These are phyloP conservation scores for Podospora pseudopauciseta DNA, from an alignment of 495 filamentous ascomycete genomes.

Conservation along the genomic window DNA sequence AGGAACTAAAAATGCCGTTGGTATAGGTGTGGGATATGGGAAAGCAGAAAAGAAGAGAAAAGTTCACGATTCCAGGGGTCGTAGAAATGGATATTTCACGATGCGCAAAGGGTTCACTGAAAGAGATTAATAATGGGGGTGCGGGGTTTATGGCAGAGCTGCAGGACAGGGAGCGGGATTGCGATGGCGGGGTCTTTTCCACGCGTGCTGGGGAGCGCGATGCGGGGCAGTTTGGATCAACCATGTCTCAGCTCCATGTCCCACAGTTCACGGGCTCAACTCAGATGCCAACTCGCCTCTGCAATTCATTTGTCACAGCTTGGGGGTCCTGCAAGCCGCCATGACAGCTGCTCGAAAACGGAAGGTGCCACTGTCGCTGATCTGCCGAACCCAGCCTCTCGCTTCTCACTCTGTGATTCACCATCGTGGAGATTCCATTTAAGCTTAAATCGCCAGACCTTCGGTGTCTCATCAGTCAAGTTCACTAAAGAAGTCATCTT, in stretches of 20 bases:
- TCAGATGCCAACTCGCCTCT: background rate
- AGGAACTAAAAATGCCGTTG: background rate
- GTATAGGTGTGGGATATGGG: too few relatives aligned
- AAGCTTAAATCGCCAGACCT: background rate
- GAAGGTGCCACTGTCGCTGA: background rate
- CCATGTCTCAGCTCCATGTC: background rate
- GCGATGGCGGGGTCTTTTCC: background rate
- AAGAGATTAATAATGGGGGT: background rate
- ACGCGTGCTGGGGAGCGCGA: background rate
- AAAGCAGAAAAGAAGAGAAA: too few relatives aligned
- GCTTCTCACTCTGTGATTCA: background rate
- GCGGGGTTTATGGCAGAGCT: background rate
- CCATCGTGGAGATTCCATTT: background rate
- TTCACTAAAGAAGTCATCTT: background rate
- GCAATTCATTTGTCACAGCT: conserved; percentile 2
- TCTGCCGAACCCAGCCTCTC: background rate
- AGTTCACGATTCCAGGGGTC: background rate
- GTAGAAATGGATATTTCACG: background rate
- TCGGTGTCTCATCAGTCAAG: background rate
- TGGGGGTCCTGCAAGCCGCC: background rate
- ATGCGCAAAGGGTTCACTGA: background rate
- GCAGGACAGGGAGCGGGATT: background rate
- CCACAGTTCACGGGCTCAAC: background rate
- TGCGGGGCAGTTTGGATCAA: background rate
- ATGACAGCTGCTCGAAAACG: too few relatives aligned